Conservation (phyloP, 2,329 filamentous ascomycete species). For the Apiospora sp. region DNA sequence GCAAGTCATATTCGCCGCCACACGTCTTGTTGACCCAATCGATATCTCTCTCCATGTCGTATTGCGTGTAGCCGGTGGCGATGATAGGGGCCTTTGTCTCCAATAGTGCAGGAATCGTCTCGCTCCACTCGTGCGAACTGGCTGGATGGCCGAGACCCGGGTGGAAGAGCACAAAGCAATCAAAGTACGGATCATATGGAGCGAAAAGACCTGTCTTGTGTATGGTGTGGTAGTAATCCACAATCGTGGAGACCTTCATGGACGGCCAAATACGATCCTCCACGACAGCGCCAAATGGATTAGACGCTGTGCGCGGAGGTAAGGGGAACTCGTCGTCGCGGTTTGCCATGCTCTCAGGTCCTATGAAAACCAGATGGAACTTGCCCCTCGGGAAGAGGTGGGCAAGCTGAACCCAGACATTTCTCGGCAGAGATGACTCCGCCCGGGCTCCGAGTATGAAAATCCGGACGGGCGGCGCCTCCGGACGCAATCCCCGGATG, state of each 20-base stretch:
- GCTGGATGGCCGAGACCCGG: slow-evolving; percentile 95
- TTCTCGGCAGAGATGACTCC: slow-evolving; percentile 93
- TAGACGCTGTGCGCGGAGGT: slow-evolving; percentile 81
- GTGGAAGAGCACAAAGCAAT: slow-evolving; percentile 97
- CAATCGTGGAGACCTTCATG: slow-evolving; percentile 97
- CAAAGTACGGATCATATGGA: slow-evolving; percentile 97
- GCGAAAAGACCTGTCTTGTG: slow-evolving; percentile 91
- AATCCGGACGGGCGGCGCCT: slow-evolving; percentile 86
- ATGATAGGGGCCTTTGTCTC: slow-evolving; percentile 97
- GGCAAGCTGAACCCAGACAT: slow-evolving; percentile 93
- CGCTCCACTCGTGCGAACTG: slow-evolving; percentile 91
- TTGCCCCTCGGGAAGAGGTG: slow-evolving; percentile 93
- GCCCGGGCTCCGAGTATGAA: slow-evolving; percentile 95
- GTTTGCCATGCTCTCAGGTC: slow-evolving; percentile 94
- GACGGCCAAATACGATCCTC: slow-evolving; percentile 88
- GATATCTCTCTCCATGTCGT: slow-evolving; percentile 92
- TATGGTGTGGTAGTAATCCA: slow-evolving; percentile 97
- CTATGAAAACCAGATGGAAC: slow-evolving; percentile 93
- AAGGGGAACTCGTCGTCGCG: slow-evolving; percentile 92
- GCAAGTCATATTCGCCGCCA: slow-evolving; percentile 87
- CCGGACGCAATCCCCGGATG: slow-evolving; percentile 81
- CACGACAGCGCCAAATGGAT: slow-evolving; percentile 92
- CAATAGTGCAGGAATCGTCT: slow-evolving; percentile 86
- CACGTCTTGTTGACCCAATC: slow-evolving; percentile 88
- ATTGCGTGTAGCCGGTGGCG: slow-evolving; percentile 94